Base-by-base conservation (phyloP, 169 alveolate genomes). In the Theileria orientalis region DNA sequence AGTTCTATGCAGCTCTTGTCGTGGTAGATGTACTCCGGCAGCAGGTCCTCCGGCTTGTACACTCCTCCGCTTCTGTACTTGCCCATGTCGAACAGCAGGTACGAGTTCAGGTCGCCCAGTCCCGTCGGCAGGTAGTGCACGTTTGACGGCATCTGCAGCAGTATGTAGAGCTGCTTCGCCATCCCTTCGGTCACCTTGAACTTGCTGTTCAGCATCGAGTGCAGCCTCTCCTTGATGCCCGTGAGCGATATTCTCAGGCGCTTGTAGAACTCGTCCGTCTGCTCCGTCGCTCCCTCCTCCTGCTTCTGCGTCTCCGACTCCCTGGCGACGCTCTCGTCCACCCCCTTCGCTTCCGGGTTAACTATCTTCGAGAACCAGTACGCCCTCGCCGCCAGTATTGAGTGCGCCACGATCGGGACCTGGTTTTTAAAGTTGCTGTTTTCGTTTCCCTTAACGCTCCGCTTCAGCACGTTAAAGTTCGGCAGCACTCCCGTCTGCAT, bases 401-500 rank as follows among this genome's bases (percentile, higher is more conserved):
- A 42, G 47, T 64, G 74, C 1, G 74, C 7, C 29, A 64, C 27
- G 23, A 64, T 9, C 0, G 74, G 74, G 40, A 64, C 21, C n/a
- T 78, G 83, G 76, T 33, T 59, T 19, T 59, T 64, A 25, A 70
- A 59, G 40, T 77, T 59, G 57, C 40, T 49, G 27, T 37, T 71
- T 6, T 60, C 23, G 0, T 44, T 35, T 25, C 21, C 63, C 21
- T 16, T 57, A n/a, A 35, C 37, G 25, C 13, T 25, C 23, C 41
- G 54, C 51, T 67, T 76, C 54, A 46, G 68, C 30, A 76, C 37
- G n/a, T 21, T 30, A 57, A 78, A 78, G 71, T 78, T 78, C 35
- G 62, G 70, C 32, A 78, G 29, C 29, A 33, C 16, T 8, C 86
- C 86, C 1, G 86, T 78, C 25, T 73, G 63, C 46, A 78, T 60